These are phyloP conservation scores for Aspergillus awamori DNA, from an alignment of 2,329 filamentous ascomycete species.

Conservation along the genomic window DNA sequence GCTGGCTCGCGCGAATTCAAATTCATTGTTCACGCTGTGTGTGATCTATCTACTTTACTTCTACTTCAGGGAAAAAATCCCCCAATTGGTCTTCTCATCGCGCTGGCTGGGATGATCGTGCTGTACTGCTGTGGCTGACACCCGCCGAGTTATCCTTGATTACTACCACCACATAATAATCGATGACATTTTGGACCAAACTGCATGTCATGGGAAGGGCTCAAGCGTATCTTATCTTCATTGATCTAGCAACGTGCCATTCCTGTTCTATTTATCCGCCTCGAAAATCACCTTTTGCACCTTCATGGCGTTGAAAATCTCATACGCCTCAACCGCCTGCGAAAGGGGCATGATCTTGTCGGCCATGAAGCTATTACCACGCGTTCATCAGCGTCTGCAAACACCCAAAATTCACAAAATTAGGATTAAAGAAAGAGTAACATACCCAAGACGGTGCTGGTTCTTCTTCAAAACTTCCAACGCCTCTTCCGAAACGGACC, in stretches of 20 bases:
- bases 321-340: conserved; percentile 68
- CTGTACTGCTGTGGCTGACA: not conserved
- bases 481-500: conserved; percentile 68
- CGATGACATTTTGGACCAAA: not conserved
- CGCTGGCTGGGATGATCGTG: not conserved
- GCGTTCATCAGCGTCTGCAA: conserved; percentile 22
- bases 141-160: not conserved
- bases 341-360: conserved; percentile 73
- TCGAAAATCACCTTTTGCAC: conserved; percentile 74
- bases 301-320: conserved; percentile 72
- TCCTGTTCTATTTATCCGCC: conserved; percentile 39
- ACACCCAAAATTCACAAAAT: not conserved
- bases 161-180: not conserved
- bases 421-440: conserved; percentile 10
- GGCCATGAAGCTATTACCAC: conserved; percentile 67
- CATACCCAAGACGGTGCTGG: conserved; percentile 68
- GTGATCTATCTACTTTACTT: not conserved
- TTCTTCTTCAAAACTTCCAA: conserved; percentile 67
- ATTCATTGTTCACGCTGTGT: not conserved
- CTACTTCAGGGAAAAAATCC: not conserved
- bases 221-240: not conserved
- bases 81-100: not conserved
- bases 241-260: not conserved
- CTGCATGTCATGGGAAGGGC: not conserved
- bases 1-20: no score